These are phyloP conservation scores for Backusella luteola DNA, from an alignment of 192 early-diverging fungal species.

Conservation along the genomic window DNA sequence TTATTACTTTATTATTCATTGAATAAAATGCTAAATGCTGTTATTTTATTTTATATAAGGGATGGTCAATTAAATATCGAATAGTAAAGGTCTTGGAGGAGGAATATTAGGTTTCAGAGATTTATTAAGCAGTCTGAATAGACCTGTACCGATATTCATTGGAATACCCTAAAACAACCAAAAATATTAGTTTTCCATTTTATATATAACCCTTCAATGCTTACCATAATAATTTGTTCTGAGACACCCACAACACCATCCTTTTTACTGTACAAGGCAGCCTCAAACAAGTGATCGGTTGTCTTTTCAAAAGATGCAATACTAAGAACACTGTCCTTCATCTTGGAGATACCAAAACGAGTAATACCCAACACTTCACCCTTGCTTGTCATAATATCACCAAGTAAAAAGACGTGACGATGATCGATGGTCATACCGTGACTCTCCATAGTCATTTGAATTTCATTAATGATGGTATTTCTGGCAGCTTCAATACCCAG, in stretches of 20 bases:
- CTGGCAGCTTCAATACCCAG: conserved; percentile 97
- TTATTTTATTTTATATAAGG: not conserved
- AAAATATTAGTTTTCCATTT: too few relatives aligned
- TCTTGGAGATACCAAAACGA: conserved; percentile 98
- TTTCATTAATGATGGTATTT: conserved; percentile 87
- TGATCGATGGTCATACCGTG: conserved; percentile 95
- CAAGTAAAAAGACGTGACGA: conserved; percentile 95
- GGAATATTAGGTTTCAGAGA: conserved; percentile 51
- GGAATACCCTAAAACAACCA: conserved; percentile 66
- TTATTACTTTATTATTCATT: not conserved
- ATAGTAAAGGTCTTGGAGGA: conserved; percentile 45
- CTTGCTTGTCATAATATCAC: conserved; percentile 98
- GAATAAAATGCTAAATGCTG: not conserved
- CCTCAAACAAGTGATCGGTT: conserved; percentile 98
- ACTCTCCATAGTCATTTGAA: conserved; percentile 77
- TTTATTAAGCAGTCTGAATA: conserved; percentile 86
- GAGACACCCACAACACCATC: conserved; percentile 96
- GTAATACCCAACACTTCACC: conserved; percentile 98
- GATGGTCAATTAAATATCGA: conserved; percentile 43
- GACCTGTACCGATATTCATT: conserved; percentile 94
- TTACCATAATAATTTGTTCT: conserved; percentile 96
- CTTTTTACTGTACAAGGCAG: conserved; percentile 90
- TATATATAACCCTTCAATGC: conserved; percentile 38
- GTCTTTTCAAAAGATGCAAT: conserved; percentile 99
- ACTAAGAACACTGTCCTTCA: conserved; percentile 99